Base-by-base conservation (phyloP, 2,329 filamentous ascomycete species). In the Penicillium nordicum region DNA sequence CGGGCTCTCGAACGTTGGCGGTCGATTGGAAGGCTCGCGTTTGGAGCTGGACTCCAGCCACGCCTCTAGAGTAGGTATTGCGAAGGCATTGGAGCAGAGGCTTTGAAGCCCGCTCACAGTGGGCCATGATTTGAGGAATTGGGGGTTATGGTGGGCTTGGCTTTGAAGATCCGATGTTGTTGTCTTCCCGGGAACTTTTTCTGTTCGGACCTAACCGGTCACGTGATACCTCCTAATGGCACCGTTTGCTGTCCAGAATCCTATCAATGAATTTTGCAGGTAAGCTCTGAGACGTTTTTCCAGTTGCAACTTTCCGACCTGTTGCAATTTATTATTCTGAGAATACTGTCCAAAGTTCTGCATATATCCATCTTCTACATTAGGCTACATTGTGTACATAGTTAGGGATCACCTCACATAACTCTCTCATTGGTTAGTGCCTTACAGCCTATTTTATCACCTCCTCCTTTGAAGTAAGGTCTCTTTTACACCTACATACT, bases 11-110 rank as follows among this genome's bases (percentile, higher is more conserved):
- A 56, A 69, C 67, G 42, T 68, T 62, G 44, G 77, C 67, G 27
- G 81, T 78, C 48, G 77, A 77, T 54, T 79, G 79, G 63, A 84
- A 79, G 63, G 76, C 69, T 44, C 82, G 80, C 57, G 72, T 70
- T 62, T 73, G 73, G 37, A 72, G 53, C 58, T 73, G 73, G 42
- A 70, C 51, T 48, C 64, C 65, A 23, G 72, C 60, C 36, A 75
- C 58, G 51, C 70, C 64, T 56, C 62, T 67, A 53, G 65, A 62
- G 52, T 70, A 76, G 21, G 70, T 67, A 34, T 67, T 71, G 54
- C 74, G 73, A 40, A 77, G 67, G 46, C 72, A 76, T 72, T 76
- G 73, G 41, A 76, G 66, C 62, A 77, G 62, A 44, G 74, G 74
- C 70, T 71, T 75, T 6, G 74, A 74, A 58, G 71, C 74, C 70